Base-by-base conservation (phyloP, 2,329 filamentous ascomycete genomes). In the Bipolaris sorokiniana region DNA sequence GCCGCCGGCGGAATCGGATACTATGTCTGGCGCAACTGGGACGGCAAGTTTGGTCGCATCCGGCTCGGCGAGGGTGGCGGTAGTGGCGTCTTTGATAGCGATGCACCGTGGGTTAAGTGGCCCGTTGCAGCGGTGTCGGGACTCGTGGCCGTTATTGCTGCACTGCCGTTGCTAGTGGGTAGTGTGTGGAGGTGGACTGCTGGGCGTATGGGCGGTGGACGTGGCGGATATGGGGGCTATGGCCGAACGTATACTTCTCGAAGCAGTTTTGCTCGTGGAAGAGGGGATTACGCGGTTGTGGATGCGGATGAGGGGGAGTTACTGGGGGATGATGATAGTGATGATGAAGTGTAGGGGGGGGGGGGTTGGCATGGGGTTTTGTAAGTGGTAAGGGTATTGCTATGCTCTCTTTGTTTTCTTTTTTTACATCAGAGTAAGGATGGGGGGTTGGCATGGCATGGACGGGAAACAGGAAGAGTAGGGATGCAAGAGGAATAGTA, bases 291-390 rank as follows among this genome's bases (percentile, higher is more conserved):
- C 76, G 86, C 88, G 15, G 84, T 89, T 69, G 92, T 97, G 49
- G 92, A 96, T 69, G 90, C 95, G 48, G 95, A 98, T 73, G 95
- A 98, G 75, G 94, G 94, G 47, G 94, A 98, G 80, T 80, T 99
- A 65, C 79, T 99, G 34, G 95, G 95, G 0, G 94, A 97, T 66
- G 93, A 97, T 65, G 93, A 96, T 58, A 92, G 92, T 65, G 94
- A 97, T 64, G 92, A 97, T 71, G 94, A 97, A 60, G 90, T 89
- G 47, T 88, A 72, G 63, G 51, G 18, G 31, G 15, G 9, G n/a
- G n/a, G 7, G 26, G 26, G n/a, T n/a, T n/a, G n/a, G 26, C 7
- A 26, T 26, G 26, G 22, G 22, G 23, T 11, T 47, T 20, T 47
- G 15, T 13, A 31, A 31, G 28, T 31, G 28, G 28, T 31, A 31